Evolutionary conservation across 495 filamentous ascomycete genomes (phyloP), one percentile per base, ranked within the genome.

Genomic region (Podospora pseudocomata): DNA sequence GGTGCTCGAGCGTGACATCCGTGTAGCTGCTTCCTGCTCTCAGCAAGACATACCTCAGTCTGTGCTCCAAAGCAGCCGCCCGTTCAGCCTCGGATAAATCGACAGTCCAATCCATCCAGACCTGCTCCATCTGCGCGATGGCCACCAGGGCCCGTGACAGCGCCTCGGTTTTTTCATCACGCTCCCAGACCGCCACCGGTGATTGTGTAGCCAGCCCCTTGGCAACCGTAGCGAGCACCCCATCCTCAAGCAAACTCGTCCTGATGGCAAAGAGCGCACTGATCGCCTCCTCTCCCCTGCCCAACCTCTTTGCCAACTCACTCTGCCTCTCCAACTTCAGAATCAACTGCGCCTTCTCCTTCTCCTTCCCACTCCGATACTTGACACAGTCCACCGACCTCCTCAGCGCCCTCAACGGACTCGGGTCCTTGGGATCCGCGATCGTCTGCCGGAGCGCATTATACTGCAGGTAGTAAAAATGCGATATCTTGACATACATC

Each of bases 401-500:
- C 32, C 83, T 80, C 30, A 87, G 74, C n/a, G 82, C 79, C 16
- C 80, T 76, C 19, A 87, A 71, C 5, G 81, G 76, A 4, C 77
- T 70, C 5, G 71, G 63, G 63, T 84, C 82, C 60, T 82, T 83
- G 1, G 76, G 69, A 53, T 78, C 75, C 6, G 67, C 69, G 0
- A 74, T 39, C 34, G 79, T 75, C 60, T 80, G 76, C 32, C 76
- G 74, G 49, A 85, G 73, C 13, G 69, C 65, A 6, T 80, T 70
- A 70, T 80, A 84, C 26, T 89, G 85, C 23, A 87, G 82, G 82
- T 91, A 95, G 74, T 92, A 94, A 18, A 92, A 80, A 74, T 94
- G 92, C 0, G 92, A 95, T 32, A 96, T 81, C 74, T 89, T 85
- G 28, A 87, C 81, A 62, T 86, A 75, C 77, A 84, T 83, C 19